Conservation (phyloP, 140 eudicot species). For the Stevia rebaudiana region DNA sequence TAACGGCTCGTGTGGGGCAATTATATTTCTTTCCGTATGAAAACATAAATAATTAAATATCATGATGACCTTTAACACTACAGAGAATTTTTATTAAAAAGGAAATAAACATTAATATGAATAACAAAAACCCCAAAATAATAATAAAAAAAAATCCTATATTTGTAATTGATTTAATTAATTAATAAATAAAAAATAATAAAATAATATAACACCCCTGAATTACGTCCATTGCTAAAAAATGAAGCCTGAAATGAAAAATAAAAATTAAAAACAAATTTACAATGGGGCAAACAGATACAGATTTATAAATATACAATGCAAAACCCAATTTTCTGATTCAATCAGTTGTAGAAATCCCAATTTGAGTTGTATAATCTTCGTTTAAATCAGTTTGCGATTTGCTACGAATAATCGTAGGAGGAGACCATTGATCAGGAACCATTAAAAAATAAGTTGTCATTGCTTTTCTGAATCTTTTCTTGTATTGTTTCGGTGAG, state of each 20-base stretch:
- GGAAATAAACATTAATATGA: not conserved
- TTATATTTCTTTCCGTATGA: not conserved
- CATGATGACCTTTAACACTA: not conserved
- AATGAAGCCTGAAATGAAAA: conserved; percentile 11
- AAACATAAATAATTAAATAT: not conserved
- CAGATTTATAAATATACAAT: conserved; percentile 29
- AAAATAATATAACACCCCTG: conserved; percentile 16
- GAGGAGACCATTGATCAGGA: conserved; percentile 98
- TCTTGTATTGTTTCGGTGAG: conserved; percentile 92
- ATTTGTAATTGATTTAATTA: conserved; percentile 9
- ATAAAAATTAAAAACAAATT: not conserved
- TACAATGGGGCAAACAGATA: conserved; percentile 13
- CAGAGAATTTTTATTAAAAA: not conserved
- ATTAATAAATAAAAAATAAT: conserved; percentile 22
- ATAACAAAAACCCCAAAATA: not conserved
- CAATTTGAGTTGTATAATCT: conserved; percentile 38
- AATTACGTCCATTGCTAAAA: conserved; percentile 14
- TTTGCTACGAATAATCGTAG: conserved; percentile 50
- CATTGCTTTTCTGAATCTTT: conserved; percentile 97
- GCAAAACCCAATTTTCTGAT: conserved; percentile 13
- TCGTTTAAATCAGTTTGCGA: conserved; percentile 64
- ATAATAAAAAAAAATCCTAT: not conserved
- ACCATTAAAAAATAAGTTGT: conserved; percentile 91
- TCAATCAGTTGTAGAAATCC: conserved; percentile 40
- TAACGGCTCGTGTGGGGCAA: conserved; percentile 5